Evolutionary conservation across 148 eudicot genomes (phyloP), one percentile per base, ranked within the genome.

Genomic region (Limonium bicolor): DNA sequence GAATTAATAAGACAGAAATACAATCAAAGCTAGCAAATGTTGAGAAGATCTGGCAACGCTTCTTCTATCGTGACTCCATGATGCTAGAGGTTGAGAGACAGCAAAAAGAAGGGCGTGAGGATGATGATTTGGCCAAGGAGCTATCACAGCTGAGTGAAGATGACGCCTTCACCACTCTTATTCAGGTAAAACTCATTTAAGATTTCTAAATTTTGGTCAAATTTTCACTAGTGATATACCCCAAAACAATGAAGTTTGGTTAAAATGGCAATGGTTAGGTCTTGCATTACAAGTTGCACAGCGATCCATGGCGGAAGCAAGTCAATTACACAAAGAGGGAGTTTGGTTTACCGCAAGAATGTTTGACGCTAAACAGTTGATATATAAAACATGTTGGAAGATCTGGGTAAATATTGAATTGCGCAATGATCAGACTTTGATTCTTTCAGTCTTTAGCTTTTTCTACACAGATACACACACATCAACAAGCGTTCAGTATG

Each of bases 81-180:
- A 53, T 84, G 62, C 87, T 73, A 4, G 97, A 90, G 71, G 95
- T 95, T 32, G 75, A 68, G 60, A 73, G 97, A 66, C 93, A 84
- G 69, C 77, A 71, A 57, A 54, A 64, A 46, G 52, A 37, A 21
- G 56, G 62, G 24, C 68, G 79, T 24, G 63, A 56, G 47, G 73
- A 63, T 20, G 73, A 60, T 17, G 76, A 73, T 60, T 90, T 95
- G 97, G 93, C 95, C 30, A 56, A 22, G 41, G 58, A 70, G 62
- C 54, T 75, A 32, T 65, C 61, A n/a, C 64, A 72, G 39, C 52
- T 77, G 52, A 50, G 54, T 40, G 95, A 71, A 58, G 95, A 90
- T 50, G 95, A 84, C 51, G 93, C 52, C 22, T 67, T 80, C 49
- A 66, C 85, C 52, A 90, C 97, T 25, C 56, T 90, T 50, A 41